Base-by-base conservation (phyloP, 768 basidiomycete genomes). In the Lactifluus hygrophoroides region DNA sequence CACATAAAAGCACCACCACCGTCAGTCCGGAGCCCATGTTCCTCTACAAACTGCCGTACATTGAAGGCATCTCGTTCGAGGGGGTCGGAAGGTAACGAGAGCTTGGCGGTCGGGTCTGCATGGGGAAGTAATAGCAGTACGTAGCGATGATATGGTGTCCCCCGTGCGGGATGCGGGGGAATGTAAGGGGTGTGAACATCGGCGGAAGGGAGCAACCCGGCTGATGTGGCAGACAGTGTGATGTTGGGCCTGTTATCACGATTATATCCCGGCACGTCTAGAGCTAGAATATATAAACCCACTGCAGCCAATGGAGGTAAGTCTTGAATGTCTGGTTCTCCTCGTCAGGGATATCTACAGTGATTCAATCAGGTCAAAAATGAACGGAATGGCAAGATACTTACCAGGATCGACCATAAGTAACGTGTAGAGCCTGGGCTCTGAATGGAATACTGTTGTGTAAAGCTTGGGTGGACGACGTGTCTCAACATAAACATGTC, bases 141-240 rank as follows among this genome's bases (percentile, higher is more conserved):
- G 70, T 95, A 96, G 61, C 95, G 91, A 72, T 99, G 95, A 72
- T 90, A 93, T 0, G 83, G 82, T 11, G 93, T 87, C 50, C 94
- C 93, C 37, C 80, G 80, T 68, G 92, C 88, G 3, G 95, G 95
- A 64, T 96, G 93, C 4, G 94, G 96, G 5, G 95, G 89, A 62
- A 94, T 75, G 70, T 94, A 97, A 25, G 74, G 73, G 6, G 86
- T 88, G 69, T 89, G 87, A 1, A 76, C 70, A 61, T n/a, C n/a
- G n/a, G 77, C 66, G 37, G 76, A 66, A 51, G 82, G 69, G 47
- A 74, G 74, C 13, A 64, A 67, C 55, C 65, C 73, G 42, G 70
- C 65, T 67, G 75, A 74, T n/a, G 74, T 75, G 1, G 81, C 82
- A 48, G 84, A 85, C 57, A 97, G 80, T 2, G 85, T 76, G 58